phyloP scores from a whole-genome alignment of 805 yeast genomes.

The Groenewaldozyma salmanticensis region DNA sequence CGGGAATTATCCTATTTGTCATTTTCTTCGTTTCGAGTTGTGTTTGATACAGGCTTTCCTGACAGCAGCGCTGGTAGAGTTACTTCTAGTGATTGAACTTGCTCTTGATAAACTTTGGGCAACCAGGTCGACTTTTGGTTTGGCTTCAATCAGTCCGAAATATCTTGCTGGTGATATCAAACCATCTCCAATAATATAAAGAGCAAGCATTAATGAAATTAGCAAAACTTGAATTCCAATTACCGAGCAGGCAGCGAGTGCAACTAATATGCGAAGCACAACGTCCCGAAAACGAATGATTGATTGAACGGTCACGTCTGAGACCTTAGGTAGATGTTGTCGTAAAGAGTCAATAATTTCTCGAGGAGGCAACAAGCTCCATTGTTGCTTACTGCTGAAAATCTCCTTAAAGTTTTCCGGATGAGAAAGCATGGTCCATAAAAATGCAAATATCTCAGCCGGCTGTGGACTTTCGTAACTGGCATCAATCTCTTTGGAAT shows the following conservation, averaged over 20 bases:
- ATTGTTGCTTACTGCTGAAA: background rate
- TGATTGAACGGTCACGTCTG: background rate
- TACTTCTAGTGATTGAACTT: background rate
- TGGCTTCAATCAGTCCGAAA: background rate
- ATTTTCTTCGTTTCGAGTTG: background rate
- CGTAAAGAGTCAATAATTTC: slow-evolving; percentile 11
- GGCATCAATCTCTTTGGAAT: background rate
- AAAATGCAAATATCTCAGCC: slow-evolving; percentile 9
- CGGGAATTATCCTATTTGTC: no score
- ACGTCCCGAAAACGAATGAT: slow-evolving; percentile 1
- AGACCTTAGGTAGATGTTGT: slow-evolving; percentile 2
- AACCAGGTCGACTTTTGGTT: background rate
- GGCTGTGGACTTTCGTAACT: slow-evolving; percentile 1
- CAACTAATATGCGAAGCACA: slow-evolving; percentile 4
- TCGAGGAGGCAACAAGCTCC: slow-evolving; percentile 13
- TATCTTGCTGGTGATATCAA: slow-evolving; percentile 9
- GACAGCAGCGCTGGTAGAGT: background rate
- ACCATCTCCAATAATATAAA: slow-evolving; percentile 16
- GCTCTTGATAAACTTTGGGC: background rate
- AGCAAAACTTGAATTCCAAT: slow-evolving; percentile 14
- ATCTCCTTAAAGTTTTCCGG: slow-evolving; percentile 14
- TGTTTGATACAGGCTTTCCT: background rate
- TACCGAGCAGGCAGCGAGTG: slow-evolving; percentile 12
- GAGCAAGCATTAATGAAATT: slow-evolving; percentile 13
- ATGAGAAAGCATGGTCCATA: slow-evolving; percentile 16